Base-by-base conservation (phyloP, 345 rosid species). In the Lumnitzera racemosa region DNA sequence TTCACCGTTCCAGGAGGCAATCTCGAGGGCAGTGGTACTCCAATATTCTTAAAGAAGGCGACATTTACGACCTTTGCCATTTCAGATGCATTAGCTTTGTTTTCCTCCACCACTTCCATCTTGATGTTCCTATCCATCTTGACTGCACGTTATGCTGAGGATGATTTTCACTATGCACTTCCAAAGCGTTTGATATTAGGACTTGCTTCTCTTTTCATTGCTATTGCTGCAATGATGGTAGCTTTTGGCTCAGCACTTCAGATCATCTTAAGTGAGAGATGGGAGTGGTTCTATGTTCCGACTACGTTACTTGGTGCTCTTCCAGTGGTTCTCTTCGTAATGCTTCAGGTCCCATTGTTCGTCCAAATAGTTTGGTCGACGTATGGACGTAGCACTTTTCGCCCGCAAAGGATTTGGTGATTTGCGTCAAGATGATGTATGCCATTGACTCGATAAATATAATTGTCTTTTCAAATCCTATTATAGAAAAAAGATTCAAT, bases 1-100 rank as follows among this genome's bases (percentile, higher is more conserved):
- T 53, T 80, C 41, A 76, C 69, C 0, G 70, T 73, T 0, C 78
- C 80, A 0, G 78, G 78, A 0, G 83, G 72, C 23, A 60, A 59
- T 12, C 15, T 63, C 16, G 36, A 57, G 0, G 70, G 57, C 2
- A 61, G 23, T 0, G 70, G 80, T 2, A 47, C 0, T 16, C 79
- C 84, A 0, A 55, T 59, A 41, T 63, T 69, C 23, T 9, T n/a
- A 12, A 11, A 49, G 0, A 5, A 55, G 20, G 13, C 0, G 11
- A 4, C 2, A 2, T 74, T 80, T 61, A 51, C 12, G 20, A 17
- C 29, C 1, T 80, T 74, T 50, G 52, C 67, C 3, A 47, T 75
- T 56, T 68, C 82, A 3, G 69, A 72, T 47, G 55, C 75, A 5
- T 36, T 72, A 1, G 61, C 70, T 1, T 53, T 75, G 48, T 69